Percentiles rank a stretch among this genome's conserved stretches.
phyloP scores from a whole-genome alignment of 129 eudicot genomes.

The Pseudognaphalium luteoalbum region DNA sequence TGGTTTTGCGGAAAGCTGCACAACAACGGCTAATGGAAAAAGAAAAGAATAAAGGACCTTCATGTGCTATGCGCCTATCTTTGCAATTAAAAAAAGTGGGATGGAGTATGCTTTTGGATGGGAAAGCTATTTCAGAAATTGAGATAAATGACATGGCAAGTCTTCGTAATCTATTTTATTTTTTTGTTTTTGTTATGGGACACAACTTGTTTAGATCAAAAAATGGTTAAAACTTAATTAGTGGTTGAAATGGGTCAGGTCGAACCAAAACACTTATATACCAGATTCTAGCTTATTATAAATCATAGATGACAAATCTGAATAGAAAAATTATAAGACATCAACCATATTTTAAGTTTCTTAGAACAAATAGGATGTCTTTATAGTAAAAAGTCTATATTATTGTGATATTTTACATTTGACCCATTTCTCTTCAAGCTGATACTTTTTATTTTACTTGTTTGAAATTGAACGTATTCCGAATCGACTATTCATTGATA shows the following conservation, averaged over 20 bases:
- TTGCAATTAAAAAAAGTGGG: conserved; percentile 75
- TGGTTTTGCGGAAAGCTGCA: conserved; percentile 78
- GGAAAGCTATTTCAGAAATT: conserved; percentile 84
- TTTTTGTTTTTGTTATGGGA: too few relatives aligned
- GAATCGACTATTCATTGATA: neutral
- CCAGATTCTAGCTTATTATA: neutral
- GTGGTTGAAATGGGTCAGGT: neutral
- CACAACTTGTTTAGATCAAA: neutral
- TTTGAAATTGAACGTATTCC: neutral
- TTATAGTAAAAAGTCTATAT: neutral
- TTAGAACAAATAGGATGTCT: neutral
- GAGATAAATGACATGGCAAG: conserved; percentile 91
- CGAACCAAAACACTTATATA: neutral
- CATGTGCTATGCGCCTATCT: conserved; percentile 89
- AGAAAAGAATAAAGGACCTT: conserved; percentile 89
- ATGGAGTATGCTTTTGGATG: conserved; percentile 97
- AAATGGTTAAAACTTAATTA: neutral
- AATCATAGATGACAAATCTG: neutral
- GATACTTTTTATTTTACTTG: neutral
- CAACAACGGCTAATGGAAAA: conserved; percentile 73
- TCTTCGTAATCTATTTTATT: neutral
- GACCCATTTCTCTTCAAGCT: neutral
- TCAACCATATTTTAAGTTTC: neutral
- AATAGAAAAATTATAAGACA: neutral
- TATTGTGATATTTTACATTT: neutral